These are phyloP conservation scores for Bipolaris zeicola DNA, from an alignment of 2,329 filamentous ascomycete genomes.

Conservation along the genomic window DNA sequence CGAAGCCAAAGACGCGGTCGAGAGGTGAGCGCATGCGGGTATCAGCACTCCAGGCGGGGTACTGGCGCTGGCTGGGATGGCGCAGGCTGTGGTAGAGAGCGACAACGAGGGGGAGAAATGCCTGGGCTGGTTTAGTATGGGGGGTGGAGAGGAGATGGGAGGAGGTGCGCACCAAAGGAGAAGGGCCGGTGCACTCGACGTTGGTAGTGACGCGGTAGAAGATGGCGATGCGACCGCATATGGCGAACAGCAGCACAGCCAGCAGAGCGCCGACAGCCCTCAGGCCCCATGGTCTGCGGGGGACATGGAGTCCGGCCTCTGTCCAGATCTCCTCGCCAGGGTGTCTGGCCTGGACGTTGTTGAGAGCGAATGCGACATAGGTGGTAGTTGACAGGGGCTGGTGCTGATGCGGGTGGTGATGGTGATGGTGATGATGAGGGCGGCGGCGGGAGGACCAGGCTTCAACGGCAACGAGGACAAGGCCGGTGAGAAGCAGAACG, in stretches of 20 bases:
- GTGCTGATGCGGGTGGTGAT: background rate
- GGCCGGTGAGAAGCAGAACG: slow-evolving; percentile 42
- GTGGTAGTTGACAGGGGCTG: slow-evolving; percentile 22
- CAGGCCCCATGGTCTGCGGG: slow-evolving; percentile 23
- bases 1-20: slow-evolving; percentile 35
- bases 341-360: slow-evolving; percentile 28
- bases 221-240: slow-evolving; percentile 40
- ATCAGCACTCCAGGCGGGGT: slow-evolving; percentile 39
- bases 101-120: slow-evolving; percentile 41
- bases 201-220: slow-evolving; percentile 37
- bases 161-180: slow-evolving; percentile 28
- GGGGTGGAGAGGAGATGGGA: background rate
- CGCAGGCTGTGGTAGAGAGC: slow-evolving; percentile 41
- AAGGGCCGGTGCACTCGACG: slow-evolving; percentile 41
- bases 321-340: slow-evolving; percentile 36
- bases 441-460: slow-evolving; percentile 21
- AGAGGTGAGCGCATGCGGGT: slow-evolving; percentile 27
- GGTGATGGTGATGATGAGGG: background rate
- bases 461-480: slow-evolving; percentile 38
- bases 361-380: slow-evolving; percentile 42
- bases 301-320: slow-evolving; percentile 25
- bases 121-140: slow-evolving; percentile 17
- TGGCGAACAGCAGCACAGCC: slow-evolving; percentile 35
- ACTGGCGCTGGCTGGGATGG: slow-evolving; percentile 31
- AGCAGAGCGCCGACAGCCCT: slow-evolving; percentile 33